phyloP scores from a whole-genome alignment of 805 yeast species.

The Candida ficus region DNA sequence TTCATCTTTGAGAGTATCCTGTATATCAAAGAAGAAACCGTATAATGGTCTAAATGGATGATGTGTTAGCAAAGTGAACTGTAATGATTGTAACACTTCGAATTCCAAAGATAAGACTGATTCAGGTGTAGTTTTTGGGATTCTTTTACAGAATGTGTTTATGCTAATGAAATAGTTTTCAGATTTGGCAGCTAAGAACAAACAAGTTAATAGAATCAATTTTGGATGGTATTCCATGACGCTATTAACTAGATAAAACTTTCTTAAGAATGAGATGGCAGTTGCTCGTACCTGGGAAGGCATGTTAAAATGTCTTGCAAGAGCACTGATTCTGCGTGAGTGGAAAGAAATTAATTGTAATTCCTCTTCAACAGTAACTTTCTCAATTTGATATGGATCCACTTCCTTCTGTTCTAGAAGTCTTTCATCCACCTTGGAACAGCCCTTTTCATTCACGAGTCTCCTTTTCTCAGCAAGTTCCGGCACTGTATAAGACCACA shows the following conservation, averaged over 20 bases:
- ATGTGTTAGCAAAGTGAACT: slow-evolving; percentile 79
- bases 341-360: slow-evolving; percentile 60
- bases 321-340: slow-evolving; percentile 62
- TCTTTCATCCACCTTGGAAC: slow-evolving; percentile 27
- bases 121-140: slow-evolving; percentile 61
- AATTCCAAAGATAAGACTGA: slow-evolving; percentile 79
- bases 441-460: slow-evolving; percentile 53
- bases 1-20: slow-evolving; percentile 40
- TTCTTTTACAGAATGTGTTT: slow-evolving; percentile 66
- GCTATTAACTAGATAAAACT: slow-evolving; percentile 74
- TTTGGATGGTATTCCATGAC: slow-evolving; percentile 89
- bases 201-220: slow-evolving; percentile 69
- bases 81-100: slow-evolving; percentile 61
- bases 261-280: slow-evolving; percentile 74
- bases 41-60: slow-evolving; percentile 88
- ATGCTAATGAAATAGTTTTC: slow-evolving; percentile 89
- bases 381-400: slow-evolving; percentile 27
- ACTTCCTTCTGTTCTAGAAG: slow-evolving; percentile 27
- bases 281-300: slow-evolving; percentile 88
- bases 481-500: slow-evolving; percentile 77
- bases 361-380: slow-evolving; percentile 67
- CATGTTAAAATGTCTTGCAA: slow-evolving; percentile 69
- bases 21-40: slow-evolving; percentile 92
- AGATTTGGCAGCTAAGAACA: slow-evolving; percentile 87
- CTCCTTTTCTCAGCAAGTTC: slow-evolving; percentile 46